A percentile compares a stretch with the other conserved stretches of the same genome.
These are phyloP conservation scores for Salvia miltiorrhiza DNA, from an alignment of 257 asterid species.

Conservation along the genomic window DNA sequence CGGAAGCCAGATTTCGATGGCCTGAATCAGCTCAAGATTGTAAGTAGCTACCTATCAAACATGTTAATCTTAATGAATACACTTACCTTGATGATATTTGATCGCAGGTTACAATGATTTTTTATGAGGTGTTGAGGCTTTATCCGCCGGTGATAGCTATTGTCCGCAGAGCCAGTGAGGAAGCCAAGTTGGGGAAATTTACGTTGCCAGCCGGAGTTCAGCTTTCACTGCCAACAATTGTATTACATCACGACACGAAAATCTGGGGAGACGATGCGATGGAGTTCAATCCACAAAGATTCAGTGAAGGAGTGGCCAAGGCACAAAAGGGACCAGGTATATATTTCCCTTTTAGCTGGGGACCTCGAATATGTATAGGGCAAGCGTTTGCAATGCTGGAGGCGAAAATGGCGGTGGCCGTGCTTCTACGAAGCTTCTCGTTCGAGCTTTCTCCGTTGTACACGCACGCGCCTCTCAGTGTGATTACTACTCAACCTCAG, in stretches of 20 bases:
- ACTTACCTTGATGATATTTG: no score
- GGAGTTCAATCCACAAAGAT: constrained; percentile 46
- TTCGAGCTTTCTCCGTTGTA: constrained; percentile 39
- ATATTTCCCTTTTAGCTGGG: constrained; percentile 45
- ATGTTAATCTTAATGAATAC: no score
- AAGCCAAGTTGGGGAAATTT: constrained; percentile 28
- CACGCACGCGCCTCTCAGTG: constrained; percentile 25
- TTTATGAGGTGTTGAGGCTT: constrained; percentile 38
- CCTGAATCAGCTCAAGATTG: constrained; percentile 39
- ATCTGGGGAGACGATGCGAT: constrained; percentile 45
- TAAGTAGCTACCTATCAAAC: constrained; percentile 14
- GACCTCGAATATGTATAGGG: constrained; percentile 43
- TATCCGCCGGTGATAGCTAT: constrained; percentile 27
- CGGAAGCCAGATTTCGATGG: constrained; percentile 30
- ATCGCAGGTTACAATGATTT: constrained; percentile 37
- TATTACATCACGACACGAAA: constrained; percentile 20
- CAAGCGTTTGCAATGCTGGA: constrained; percentile 39
- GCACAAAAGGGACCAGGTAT: constrained; percentile 31
- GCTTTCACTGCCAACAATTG: constrained; percentile 4
- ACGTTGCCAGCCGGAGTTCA: constrained; percentile 35
- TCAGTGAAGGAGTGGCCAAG: constrained; percentile 34
- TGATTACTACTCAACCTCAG: constrained; percentile 33
- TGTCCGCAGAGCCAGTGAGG: constrained; percentile 16
- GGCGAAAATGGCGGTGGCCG: constrained; percentile 33
- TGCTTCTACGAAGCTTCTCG: constrained; percentile 40